Base-by-base conservation (phyloP, 169 alveolate genomes). In the Cryptosporidium canis region DNA sequence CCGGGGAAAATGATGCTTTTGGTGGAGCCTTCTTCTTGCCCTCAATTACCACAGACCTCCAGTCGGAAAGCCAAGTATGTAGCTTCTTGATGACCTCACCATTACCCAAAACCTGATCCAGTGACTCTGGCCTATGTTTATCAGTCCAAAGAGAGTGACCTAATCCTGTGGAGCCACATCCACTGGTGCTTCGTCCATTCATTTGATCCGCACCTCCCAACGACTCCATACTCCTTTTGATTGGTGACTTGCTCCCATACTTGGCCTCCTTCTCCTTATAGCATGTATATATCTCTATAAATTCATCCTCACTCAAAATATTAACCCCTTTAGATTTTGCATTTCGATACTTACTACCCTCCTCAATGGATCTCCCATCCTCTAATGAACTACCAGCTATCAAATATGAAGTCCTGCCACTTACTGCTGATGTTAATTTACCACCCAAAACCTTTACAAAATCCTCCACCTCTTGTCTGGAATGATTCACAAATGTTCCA, bases 61-160 rank as follows among this genome's bases (percentile, higher is more conserved):
- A 98, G 77, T 96, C 96, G 35, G 91, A 91, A 55, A 98, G 92
- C 99, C 99, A 98, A 63, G 94, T 93, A 47, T 92, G 90, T 66
- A 98, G 91, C 83, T 95, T 93, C 44, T 92, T 83, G 2, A 97
- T 93, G 51, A 77, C 93, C 6, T 93, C 93, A 63, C 94, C 91
- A 83, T 97, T 97, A 12, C 99, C 99, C 7, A 97, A 95, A 67
- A 97, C 85, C 6, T 98, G 99, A 37, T 93, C 87, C 9, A 96
- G 47, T 41, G 90, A 85, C 55, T 83, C 84, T n/a, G 99, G 99
- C 33, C 95, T 92, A 91, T 98, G 97, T 93, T 96, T 96, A 45
- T 96, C 98, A 9, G 98, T 95, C 98, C 98, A 96, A 58, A 97
- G 90, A 12, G 90, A 24, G 3, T 7, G 14, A 35, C 27, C 63